A percentile compares a stretch with the other conserved stretches of the same genome.
phyloP scores from a whole-genome alignment of 2,329 filamentous ascomycete genomes.

The Phyllosticta paracitricarpa region DNA sequence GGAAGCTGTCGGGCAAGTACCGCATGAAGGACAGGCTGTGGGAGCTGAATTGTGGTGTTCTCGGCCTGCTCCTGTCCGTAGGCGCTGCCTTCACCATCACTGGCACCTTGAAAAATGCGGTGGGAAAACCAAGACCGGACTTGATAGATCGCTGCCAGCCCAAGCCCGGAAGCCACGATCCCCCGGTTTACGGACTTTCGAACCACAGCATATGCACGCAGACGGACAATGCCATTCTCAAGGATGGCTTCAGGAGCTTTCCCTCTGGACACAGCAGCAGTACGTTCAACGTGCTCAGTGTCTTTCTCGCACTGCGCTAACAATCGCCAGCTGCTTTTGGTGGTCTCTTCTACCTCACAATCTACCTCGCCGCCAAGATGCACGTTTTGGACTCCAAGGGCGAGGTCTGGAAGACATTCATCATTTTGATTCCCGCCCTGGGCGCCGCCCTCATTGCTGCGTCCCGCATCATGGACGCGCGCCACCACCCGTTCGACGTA shows the following conservation, averaged over 20 bases:
- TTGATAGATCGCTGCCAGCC: slow-evolving; percentile 47
- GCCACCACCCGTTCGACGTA: slow-evolving; percentile 53
- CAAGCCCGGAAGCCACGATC: slow-evolving; percentile 20
- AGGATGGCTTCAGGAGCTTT: slow-evolving; percentile 51
- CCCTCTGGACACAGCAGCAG: slow-evolving; percentile 49
- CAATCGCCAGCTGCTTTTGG: slow-evolving; percentile 42
- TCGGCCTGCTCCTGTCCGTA: slow-evolving; percentile 46
- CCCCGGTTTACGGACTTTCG: slow-evolving; percentile 31
- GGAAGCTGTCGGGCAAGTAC: slow-evolving; percentile 36
- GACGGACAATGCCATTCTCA: slow-evolving; percentile 39
- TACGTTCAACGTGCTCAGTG: slow-evolving; percentile 20
- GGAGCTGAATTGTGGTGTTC: slow-evolving; percentile 51
- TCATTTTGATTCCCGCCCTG: slow-evolving; percentile 44
- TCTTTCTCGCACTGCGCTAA: slow-evolving; percentile 13
- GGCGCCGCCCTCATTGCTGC: slow-evolving; percentile 46
- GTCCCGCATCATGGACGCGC: slow-evolving; percentile 51
- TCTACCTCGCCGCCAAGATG: slow-evolving; percentile 50
- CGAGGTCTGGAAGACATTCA: slow-evolving; percentile 49
- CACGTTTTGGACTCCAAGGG: slow-evolving; percentile 51
- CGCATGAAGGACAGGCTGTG: slow-evolving; percentile 48
- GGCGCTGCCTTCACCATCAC: slow-evolving; percentile 49
- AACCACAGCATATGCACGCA: slow-evolving; percentile 43
- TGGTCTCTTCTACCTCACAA: slow-evolving; percentile 48
- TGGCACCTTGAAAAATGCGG: slow-evolving; percentile 47
- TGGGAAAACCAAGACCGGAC: slow-evolving; percentile 50